A percentile compares a stretch with the other conserved stretches of the same genome.
Evolutionary conservation across 2,329 filamentous ascomycete genomes (phyloP).

Genomic region (Leptoxyphium fumago): DNA sequence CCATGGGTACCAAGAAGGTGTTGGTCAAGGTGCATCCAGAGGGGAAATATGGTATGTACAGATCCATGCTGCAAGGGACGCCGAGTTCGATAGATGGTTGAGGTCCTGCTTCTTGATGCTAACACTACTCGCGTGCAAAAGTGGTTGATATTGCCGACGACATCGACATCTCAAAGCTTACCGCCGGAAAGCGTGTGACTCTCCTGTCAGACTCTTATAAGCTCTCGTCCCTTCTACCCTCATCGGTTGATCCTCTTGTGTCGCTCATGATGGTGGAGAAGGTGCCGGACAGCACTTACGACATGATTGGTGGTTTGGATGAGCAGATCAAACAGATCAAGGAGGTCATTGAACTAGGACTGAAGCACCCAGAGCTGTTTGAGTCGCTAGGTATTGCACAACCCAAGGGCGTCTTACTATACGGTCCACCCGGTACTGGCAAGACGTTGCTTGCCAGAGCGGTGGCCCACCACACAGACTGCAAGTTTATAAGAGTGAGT

Average conservation of each 20-base stretch:
- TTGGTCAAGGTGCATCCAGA: constrained; percentile 98
- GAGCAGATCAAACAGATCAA: constrained; percentile 99
- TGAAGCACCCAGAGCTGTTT: constrained; percentile 97
- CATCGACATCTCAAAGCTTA: constrained; percentile 91
- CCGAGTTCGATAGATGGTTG: not conserved
- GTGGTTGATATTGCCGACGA: constrained; percentile 92
- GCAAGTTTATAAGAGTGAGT: constrained; percentile 96
- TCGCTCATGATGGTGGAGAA: constrained; percentile 99
- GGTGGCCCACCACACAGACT: constrained; percentile 95
- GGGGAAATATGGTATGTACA: constrained; percentile 87
- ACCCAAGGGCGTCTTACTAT: constrained; percentile 91
- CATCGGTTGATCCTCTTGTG: constrained; percentile 92
- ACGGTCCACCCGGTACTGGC: constrained; percentile 90
- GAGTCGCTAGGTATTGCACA: constrained; percentile 98
- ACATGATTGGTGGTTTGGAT: constrained; percentile 98
- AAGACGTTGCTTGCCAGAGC: constrained; percentile 92
- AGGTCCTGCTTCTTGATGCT: not conserved
- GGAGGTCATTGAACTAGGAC: constrained; percentile 94
- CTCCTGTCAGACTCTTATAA: constrained; percentile 96
- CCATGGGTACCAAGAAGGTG: constrained; percentile 99
- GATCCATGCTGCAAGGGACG: not conserved
- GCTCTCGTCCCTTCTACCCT: constrained; percentile 95
- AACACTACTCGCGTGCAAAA: constrained; percentile 23
- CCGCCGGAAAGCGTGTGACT: constrained; percentile 91
- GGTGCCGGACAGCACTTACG: constrained; percentile 98